Evolutionary conservation across 139 green algal species (phyloP).

Genomic region (Picochlorum sp.): DNA sequence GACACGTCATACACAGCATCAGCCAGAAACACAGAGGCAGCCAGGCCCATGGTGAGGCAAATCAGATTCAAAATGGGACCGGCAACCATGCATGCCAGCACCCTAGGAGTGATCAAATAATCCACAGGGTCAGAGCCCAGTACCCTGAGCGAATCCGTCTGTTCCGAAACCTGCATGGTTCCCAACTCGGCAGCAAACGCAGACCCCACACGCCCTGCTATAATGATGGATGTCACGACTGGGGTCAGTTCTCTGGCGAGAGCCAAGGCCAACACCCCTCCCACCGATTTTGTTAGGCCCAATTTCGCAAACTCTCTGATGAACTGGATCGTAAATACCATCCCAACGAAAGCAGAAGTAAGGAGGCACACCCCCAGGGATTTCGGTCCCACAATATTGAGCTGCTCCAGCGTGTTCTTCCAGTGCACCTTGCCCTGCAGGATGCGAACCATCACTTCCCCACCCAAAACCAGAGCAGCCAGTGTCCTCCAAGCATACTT

Average conservation of each 20-base stretch:
- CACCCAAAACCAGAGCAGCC: slow-evolving; percentile 62
- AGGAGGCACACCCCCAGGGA: slow-evolving; percentile 90
- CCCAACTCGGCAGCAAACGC: slow-evolving; percentile 97
- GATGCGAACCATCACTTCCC: slow-evolving; percentile 69
- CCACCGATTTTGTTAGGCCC: slow-evolving; percentile 87
- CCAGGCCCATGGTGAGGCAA: slow-evolving; percentile 95
- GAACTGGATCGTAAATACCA: slow-evolving; percentile 99
- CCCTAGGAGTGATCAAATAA: slow-evolving; percentile 91
- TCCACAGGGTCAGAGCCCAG: slow-evolving; percentile 92
- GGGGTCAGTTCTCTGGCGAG: slow-evolving; percentile 90
- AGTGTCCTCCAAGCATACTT: slow-evolving; percentile 69
- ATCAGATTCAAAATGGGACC: slow-evolving; percentile 88
- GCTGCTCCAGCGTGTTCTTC: slow-evolving; percentile 84
- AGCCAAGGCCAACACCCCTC: slow-evolving; percentile 89
- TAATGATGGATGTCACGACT: slow-evolving; percentile 95
- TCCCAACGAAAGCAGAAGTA: slow-evolving; percentile 92
- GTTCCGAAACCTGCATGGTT: slow-evolving; percentile 98
- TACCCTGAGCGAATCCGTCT: slow-evolving; percentile 93
- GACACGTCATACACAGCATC: slow-evolving; percentile 86
- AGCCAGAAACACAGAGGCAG: slow-evolving; percentile 74
- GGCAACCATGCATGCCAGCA: slow-evolving; percentile 86
- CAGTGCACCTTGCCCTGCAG: slow-evolving; percentile 73
- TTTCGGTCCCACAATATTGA: slow-evolving; percentile 82
- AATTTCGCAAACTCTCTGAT: slow-evolving; percentile 85
- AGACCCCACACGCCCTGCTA: slow-evolving; percentile 87